Percentiles rank a stretch among this genome's conserved stretches.
Conservation (phyloP, 495 filamentous ascomycete species). For the Xylaria bambusicola region DNA sequence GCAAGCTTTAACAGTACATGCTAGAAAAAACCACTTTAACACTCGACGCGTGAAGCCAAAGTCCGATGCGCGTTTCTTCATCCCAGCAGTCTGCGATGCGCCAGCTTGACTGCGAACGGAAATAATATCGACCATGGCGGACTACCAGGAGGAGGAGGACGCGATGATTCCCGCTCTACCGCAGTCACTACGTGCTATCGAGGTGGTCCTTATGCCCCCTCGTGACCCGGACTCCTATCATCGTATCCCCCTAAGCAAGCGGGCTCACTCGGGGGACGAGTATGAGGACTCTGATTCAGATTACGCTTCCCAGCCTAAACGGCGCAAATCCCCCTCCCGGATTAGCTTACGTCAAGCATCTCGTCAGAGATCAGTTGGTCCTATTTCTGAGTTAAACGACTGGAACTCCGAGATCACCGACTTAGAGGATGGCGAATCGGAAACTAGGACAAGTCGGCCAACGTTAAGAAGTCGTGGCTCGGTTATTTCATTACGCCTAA, state of each 20-base stretch:
- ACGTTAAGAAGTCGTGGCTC: not conserved
- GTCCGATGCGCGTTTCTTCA: not conserved
- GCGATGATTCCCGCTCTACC: not conserved
- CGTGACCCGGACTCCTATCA: slow-evolving; percentile 23
- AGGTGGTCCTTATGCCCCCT: slow-evolving; percentile 26
- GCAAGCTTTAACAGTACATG: no score
- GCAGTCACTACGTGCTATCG: slow-evolving; percentile 1
- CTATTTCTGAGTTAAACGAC: slow-evolving; percentile 7
- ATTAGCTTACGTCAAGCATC: slow-evolving; percentile 30
- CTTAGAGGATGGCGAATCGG: slow-evolving; percentile 6
- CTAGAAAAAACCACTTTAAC: slow-evolving; percentile 13
- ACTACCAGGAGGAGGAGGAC: not conserved
- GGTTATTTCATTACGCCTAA: not conserved
- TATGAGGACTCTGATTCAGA: slow-evolving; percentile 36
- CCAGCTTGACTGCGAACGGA: no score
- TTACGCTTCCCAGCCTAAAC: not conserved
- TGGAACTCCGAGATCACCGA: no score
- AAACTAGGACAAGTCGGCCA: not conserved
- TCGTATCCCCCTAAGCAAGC: slow-evolving; percentile 20
- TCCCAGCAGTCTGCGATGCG: no score
- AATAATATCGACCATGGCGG: not conserved
- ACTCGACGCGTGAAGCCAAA: slow-evolving; percentile 9
- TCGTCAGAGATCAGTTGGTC: slow-evolving; percentile 22
- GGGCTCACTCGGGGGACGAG: slow-evolving; percentile 28
- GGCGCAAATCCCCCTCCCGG: slow-evolving; percentile 11